phyloP scores from a whole-genome alignment of 1,284 basidiomycete species.

The Sanghuangporus weigelae region DNA sequence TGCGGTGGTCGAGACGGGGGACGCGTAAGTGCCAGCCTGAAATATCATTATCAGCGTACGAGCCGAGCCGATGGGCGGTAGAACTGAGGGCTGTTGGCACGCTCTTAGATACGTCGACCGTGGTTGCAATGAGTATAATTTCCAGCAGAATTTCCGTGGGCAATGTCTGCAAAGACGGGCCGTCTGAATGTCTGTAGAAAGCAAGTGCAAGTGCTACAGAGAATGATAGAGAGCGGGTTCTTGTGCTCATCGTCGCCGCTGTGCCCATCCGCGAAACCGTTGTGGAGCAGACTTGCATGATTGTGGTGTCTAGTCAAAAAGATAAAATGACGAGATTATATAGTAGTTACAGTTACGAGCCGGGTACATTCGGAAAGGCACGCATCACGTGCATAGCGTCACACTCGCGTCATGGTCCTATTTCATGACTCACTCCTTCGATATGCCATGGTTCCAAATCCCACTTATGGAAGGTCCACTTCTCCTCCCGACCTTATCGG shows the following conservation, averaged over 20 bases:
- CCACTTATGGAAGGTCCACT: too few relatives aligned
- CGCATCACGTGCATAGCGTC: too few relatives aligned
- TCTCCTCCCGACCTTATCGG: too few relatives aligned
- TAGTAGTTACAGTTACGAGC: too few relatives aligned
- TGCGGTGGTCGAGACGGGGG: background rate
- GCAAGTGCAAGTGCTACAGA: background rate
- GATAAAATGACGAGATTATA: too few relatives aligned
- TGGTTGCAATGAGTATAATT: slow-evolving; percentile 2
- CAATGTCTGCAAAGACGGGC: slow-evolving; percentile 7
- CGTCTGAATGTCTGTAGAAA: background rate
- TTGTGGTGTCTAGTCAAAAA: too few relatives aligned
- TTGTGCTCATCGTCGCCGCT: background rate
- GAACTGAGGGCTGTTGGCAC: background rate
- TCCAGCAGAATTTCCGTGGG: slow-evolving; percentile 13
- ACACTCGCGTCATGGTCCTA: too few relatives aligned
- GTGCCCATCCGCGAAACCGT: background rate
- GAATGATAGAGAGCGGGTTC: slow-evolving; percentile 2
- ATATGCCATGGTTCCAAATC: too few relatives aligned
- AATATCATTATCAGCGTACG: background rate
- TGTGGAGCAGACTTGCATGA: too few relatives aligned
- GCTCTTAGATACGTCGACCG: background rate
- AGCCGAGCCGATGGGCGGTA: background rate
- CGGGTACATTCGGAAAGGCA: too few relatives aligned
- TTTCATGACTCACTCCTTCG: too few relatives aligned
- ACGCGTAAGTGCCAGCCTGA: background rate